Evolutionary conservation across 169 alveolate species (phyloP).

Genomic region (Babesia ovis): DNA sequence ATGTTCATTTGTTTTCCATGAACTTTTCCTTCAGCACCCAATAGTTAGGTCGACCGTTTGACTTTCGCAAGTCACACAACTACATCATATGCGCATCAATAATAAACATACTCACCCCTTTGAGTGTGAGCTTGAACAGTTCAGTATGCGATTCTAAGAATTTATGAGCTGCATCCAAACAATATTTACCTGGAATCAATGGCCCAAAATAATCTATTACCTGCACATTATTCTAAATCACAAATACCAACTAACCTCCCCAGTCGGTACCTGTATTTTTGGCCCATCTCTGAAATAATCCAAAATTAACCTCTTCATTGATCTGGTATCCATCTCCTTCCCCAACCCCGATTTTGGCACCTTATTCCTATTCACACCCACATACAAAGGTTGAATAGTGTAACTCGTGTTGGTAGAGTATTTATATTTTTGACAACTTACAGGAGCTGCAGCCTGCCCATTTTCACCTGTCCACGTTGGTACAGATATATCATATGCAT

Average conservation of each 20-base stretch:
- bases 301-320: conserved; percentile 8
- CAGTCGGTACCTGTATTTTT: conserved; percentile 19
- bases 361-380: not conserved
- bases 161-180: not conserved
- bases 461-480: conserved; percentile 54
- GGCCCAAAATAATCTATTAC: conserved; percentile 50
- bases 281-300: conserved; percentile 20
- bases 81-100: not conserved
- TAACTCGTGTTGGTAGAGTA: not conserved
- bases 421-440: not conserved
- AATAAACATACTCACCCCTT: not conserved
- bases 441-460: conserved; percentile 47
- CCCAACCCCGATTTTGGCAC: not conserved
- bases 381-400: not conserved
- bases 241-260: conserved; percentile 15
- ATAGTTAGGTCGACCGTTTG: conserved; percentile 14
- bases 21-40: conserved; percentile 23
- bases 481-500: conserved; percentile 43
- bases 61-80: conserved; percentile 19
- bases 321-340: not conserved
- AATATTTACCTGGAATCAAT: conserved; percentile 32
- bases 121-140: conserved; percentile 4
- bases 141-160: not conserved
- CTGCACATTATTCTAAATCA: not conserved
- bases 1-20: no score